Evolutionary conservation across 441 rosid genomes (phyloP).

Genomic region (Eruca vesicaria): DNA sequence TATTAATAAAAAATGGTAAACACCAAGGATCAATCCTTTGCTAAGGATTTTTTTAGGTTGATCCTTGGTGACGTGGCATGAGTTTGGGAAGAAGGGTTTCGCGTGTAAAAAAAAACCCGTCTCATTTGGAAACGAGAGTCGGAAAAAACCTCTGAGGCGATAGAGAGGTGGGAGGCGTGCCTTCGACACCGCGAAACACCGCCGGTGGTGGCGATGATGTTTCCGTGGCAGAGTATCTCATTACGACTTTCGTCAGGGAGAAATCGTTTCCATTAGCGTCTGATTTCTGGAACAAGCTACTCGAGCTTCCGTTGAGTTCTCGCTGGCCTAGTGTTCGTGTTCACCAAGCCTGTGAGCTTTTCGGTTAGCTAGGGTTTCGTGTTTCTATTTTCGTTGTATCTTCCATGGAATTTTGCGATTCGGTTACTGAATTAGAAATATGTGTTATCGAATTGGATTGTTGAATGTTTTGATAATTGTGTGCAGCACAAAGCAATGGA

Average conservation of each 20-base stretch:
- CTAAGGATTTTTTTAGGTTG: too few species aligned
- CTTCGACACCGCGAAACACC: conserved; percentile 94
- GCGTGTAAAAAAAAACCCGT: too few species aligned
- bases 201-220: conserved; percentile 59
- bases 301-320: conserved; percentile 76
- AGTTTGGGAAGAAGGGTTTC: too few species aligned
- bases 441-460: neutral
- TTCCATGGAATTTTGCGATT: neutral
- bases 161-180: conserved; percentile 76
- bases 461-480: neutral
- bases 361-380: conserved; percentile 48
- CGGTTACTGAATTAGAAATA: neutral
- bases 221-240: conserved; percentile 57
- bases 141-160: too few species aligned
- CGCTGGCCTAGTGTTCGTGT: conserved; percentile 75
- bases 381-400: too few species aligned
- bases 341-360: conserved; percentile 70
- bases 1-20: too few species aligned
- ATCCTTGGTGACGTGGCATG: too few species aligned
- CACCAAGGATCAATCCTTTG: too few species aligned
- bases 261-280: conserved; percentile 83
- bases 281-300: conserved; percentile 94
- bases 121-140: too few species aligned
- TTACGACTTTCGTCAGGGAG: conserved; percentile 80
- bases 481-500: conserved; percentile 72